Evolutionary conservation across 306 rosid species (phyloP).

Genomic region (Albizia julibrissin): DNA sequence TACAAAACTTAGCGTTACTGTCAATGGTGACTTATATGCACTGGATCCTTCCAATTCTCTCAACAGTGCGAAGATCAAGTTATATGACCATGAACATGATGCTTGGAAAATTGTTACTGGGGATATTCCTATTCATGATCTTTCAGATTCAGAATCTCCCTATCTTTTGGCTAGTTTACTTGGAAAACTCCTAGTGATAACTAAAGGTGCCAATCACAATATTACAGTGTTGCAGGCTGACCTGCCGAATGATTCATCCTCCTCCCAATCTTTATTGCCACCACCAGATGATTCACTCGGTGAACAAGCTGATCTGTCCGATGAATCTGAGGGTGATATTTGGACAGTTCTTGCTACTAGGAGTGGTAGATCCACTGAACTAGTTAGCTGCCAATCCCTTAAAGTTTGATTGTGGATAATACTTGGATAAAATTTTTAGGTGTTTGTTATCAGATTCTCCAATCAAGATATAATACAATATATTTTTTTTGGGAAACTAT

Average conservation of each 20-base stretch:
- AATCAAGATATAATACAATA: background rate
- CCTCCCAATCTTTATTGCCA: slow-evolving; percentile 21
- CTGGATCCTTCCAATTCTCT: slow-evolving; percentile 43
- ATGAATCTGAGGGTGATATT: slow-evolving; percentile 31
- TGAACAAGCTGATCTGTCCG: slow-evolving; percentile 29
- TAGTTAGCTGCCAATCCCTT: slow-evolving; percentile 52
- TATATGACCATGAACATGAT: slow-evolving; percentile 47
- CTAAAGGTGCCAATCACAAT: slow-evolving; percentile 49
- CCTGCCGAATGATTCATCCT: slow-evolving; percentile 35
- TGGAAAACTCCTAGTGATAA: slow-evolving; percentile 50
- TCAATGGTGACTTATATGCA: slow-evolving; percentile 37
- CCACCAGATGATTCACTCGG: slow-evolving; percentile 28
- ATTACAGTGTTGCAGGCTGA: slow-evolving; percentile 47
- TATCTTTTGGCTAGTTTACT: slow-evolving; percentile 52
- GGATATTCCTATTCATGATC: slow-evolving; percentile 47
- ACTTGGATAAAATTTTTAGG: background rate
- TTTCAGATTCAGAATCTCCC: slow-evolving; percentile 46
- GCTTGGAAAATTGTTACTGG: slow-evolving; percentile 52
- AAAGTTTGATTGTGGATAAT: slow-evolving; percentile 31
- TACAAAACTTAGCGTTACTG: slow-evolving; percentile 40
- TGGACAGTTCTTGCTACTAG: slow-evolving; percentile 46
- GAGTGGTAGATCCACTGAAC: slow-evolving; percentile 42
- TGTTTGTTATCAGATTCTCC: background rate
- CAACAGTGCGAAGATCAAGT: slow-evolving; percentile 37
- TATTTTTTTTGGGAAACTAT: background rate